Percentiles rank a stretch among this genome's conserved stretches.
Conservation (phyloP, 2,329 filamentous ascomycete genomes). For the Clarireedia sp. region DNA sequence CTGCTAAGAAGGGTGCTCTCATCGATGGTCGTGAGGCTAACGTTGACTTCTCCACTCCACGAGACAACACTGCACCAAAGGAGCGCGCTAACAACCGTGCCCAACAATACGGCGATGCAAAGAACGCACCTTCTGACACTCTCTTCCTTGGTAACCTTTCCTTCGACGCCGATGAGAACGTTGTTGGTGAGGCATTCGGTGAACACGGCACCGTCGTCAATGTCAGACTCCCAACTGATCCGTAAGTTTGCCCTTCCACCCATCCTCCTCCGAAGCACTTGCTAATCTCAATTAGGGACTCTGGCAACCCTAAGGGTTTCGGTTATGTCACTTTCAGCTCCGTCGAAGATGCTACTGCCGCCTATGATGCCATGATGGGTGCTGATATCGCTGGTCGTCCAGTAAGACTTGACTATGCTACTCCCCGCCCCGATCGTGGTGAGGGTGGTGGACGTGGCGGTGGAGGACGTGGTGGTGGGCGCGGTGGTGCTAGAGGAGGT, state of each 20-base stretch:
- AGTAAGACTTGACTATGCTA: constrained; percentile 61
- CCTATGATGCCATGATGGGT: constrained; percentile 55
- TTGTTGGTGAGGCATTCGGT: constrained; percentile 55
- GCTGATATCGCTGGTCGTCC: constrained; percentile 55
- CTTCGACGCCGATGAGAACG: constrained; percentile 59
- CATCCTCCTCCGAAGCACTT: constrained; percentile 12
- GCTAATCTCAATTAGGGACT: constrained; percentile 38
- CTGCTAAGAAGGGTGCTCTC: constrained; percentile 55
- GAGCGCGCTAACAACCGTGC: constrained; percentile 44
- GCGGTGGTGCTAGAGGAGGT: constrained; percentile 22
- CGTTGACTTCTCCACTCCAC: constrained; percentile 60
- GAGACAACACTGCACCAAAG: constrained; percentile 40
- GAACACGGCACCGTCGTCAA: constrained; percentile 55
- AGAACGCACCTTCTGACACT: constrained; percentile 57
- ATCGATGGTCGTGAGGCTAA: constrained; percentile 61
- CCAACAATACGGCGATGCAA: constrained; percentile 53
- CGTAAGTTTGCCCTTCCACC: constrained; percentile 26
- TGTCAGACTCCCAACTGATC: constrained; percentile 63
- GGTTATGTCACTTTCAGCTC: constrained; percentile 64
- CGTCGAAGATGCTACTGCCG: constrained; percentile 58
- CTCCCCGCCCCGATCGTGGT: constrained; percentile 46
- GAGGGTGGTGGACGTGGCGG: constrained; percentile 38
- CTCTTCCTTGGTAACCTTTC: constrained; percentile 67
- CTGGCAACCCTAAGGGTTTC: constrained; percentile 62
- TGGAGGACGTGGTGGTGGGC: constrained; percentile 29